These are phyloP conservation scores for Luzula sylvatica DNA, from an alignment of 176 grass and related monocot genomes.

Conservation along the genomic window DNA sequence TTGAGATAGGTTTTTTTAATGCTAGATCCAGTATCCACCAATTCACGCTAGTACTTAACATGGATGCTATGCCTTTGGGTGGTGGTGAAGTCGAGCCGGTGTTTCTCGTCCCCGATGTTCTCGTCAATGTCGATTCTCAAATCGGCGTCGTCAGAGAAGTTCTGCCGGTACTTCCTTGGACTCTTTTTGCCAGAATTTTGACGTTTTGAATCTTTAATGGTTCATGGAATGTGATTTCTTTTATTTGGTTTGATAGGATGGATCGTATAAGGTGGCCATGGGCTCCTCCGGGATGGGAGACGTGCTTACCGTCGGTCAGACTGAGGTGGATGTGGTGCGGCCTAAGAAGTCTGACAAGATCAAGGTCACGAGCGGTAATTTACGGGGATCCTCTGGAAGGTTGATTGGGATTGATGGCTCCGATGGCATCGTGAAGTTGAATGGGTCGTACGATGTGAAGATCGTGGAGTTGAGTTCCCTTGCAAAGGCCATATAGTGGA, in stretches of 20 bases:
- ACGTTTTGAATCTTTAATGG: no score
- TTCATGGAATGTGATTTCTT: no score
- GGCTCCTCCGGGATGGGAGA: constrained; percentile 56
- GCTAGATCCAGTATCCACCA: no score
- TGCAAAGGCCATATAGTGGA: constrained; percentile 59
- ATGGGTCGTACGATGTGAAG: constrained; percentile 89
- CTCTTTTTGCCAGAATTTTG: no score
- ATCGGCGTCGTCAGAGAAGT: constrained; percentile 68
- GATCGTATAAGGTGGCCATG: constrained; percentile 60
- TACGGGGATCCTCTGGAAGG: constrained; percentile 63
- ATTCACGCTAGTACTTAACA: no score
- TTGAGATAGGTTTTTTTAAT: no score
- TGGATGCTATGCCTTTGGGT: no score
- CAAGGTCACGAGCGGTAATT: constrained; percentile 69
- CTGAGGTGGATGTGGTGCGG: constrained; percentile 63
- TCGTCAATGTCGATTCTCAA: constrained; percentile 63
- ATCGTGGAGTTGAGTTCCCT: constrained; percentile 95
- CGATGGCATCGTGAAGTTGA: constrained; percentile 83
- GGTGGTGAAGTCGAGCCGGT: constrained; percentile 66
- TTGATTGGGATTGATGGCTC: constrained; percentile 91
- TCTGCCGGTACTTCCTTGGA: constrained; percentile 35
- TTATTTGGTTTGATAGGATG: constrained; percentile 49
- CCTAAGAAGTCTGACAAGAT: constrained; percentile 88
- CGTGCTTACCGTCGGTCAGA: constrained; percentile 30
- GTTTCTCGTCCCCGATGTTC: constrained; percentile 65